Conservation (phyloP, 106 monocot genomes). For the Dendrobium chrysotoxum region DNA sequence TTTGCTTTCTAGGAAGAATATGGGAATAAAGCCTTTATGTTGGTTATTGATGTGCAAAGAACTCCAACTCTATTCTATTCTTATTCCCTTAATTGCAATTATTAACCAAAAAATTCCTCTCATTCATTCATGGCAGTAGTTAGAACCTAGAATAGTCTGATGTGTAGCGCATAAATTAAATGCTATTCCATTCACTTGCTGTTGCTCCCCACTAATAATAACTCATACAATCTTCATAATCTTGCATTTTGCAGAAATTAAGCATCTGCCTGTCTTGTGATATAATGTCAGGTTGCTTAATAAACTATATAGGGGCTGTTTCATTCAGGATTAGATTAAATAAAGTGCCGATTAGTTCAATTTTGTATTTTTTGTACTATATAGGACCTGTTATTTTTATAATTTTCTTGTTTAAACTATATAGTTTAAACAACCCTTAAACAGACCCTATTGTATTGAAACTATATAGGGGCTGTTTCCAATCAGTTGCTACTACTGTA, state of each 20-base stretch:
- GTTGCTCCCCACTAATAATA: neutral
- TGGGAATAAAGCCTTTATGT: neutral
- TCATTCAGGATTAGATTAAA: too few species aligned
- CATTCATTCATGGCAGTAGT: neutral
- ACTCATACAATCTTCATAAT: neutral
- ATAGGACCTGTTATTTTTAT: too few species aligned
- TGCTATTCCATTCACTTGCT: neutral
- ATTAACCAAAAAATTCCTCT: neutral
- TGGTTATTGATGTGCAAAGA: neutral
- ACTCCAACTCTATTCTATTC: neutral
- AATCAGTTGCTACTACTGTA: too few species aligned
- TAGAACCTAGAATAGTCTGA: neutral
- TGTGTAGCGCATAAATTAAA: neutral
- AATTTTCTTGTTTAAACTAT: too few species aligned
- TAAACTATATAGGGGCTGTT: too few species aligned
- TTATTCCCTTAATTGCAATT: neutral
- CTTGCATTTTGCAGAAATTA: neutral
- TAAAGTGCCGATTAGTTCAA: too few species aligned
- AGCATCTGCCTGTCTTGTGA: too few species aligned
- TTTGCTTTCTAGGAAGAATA: neutral
- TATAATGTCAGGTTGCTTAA: too few species aligned
- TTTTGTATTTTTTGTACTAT: too few species aligned
- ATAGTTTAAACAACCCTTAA: too few species aligned
- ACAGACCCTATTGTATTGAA: too few species aligned
- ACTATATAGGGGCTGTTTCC: too few species aligned